Base-by-base conservation (phyloP, 164 flowering plant species). In the Annona cherimola region DNA sequence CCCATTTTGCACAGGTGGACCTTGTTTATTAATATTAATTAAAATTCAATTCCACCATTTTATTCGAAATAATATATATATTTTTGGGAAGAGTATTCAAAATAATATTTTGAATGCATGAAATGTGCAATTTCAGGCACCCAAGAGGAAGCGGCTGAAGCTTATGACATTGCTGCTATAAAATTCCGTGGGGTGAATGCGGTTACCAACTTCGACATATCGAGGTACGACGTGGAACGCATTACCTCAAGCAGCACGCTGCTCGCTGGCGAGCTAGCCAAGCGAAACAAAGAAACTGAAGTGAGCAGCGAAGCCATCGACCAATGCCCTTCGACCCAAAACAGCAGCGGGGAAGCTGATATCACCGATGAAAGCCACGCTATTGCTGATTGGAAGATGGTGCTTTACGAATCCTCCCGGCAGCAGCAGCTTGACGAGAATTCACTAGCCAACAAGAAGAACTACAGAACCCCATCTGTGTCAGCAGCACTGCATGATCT, bases 91-190 rank as follows among this genome's bases (percentile, higher is more conserved):
- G n/a, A n/a, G n/a, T n/a, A n/a, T n/a, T n/a, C n/a, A n/a, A n/a
- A n/a, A n/a, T n/a, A n/a, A n/a, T n/a, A n/a, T n/a, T n/a, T n/a
- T n/a, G n/a, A n/a, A n/a, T n/a, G n/a, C n/a, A n/a, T n/a, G n/a
- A n/a, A n/a, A n/a, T n/a, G n/a, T 8, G 43, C 18, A 55, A 11
- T 45, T 77, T 45, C 70, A 89, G 93, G 93, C 76, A 89, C 91
- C 35, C 93, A 89, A 74, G 91, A 89, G 72, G 91, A 89, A 74
- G 93, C 93, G 35, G 93, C 91, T 4, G 91, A 89, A 74, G 93
- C 93, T 16, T 89, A 89, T 67, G 93, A 89, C 71, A 74, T 85
- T 1, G 93, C 93, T 9, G 93, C 93, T 2, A 89, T 89, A 45
- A 89, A 87, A 73, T 89, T 87, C 54, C 88, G 91, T 0, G 93